Percentiles rank a stretch among this genome's conserved stretches.
These are phyloP conservation scores for Megacollybia marginata DNA, from an alignment of 768 basidiomycete species.

Conservation along the genomic window DNA sequence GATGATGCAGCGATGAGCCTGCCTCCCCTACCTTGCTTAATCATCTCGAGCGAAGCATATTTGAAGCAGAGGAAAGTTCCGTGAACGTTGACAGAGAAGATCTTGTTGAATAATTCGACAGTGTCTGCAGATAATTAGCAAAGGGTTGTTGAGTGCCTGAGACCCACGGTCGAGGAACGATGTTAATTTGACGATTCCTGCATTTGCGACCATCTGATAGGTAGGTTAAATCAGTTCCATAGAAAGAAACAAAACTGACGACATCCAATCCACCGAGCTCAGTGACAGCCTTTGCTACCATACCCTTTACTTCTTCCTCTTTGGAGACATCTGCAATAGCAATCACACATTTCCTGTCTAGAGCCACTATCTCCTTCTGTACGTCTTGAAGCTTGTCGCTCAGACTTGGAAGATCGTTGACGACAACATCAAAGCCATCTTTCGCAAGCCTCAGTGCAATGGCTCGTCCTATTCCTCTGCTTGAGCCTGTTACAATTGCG, in stretches of 20 bases:
- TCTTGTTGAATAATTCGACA: too few relatives aligned
- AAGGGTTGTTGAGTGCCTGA: too few relatives aligned
- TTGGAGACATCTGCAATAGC: constrained; percentile 20
- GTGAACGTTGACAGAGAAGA: too few relatives aligned
- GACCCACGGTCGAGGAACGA: too few relatives aligned
- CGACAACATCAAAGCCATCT: constrained; percentile 23
- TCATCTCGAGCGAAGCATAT: too few relatives aligned
- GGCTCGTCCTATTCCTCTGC: constrained; percentile 22
- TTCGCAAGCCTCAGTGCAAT: constrained; percentile 23
- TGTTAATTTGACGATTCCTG: too few relatives aligned
- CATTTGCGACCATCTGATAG: too few relatives aligned
- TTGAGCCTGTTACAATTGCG: constrained; percentile 23
- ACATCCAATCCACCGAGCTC: constrained; percentile 22
- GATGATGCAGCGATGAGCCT: too few relatives aligned
- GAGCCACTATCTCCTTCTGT: constrained; percentile 14
- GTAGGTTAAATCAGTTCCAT: too few relatives aligned
- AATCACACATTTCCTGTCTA: constrained; percentile 11
- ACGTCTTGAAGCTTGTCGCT: constrained; percentile 12
- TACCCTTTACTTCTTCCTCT: constrained; percentile 19
- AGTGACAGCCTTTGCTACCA: constrained; percentile 18
- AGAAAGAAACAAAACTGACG: neutral
- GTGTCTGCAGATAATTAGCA: too few relatives aligned
- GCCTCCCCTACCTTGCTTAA: too few relatives aligned
- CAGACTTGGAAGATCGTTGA: constrained; percentile 18
- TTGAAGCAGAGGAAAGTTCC: too few relatives aligned